These are phyloP conservation scores for Tulasnella sp. DNA, from an alignment of 768 basidiomycete species.

Conservation along the genomic window DNA sequence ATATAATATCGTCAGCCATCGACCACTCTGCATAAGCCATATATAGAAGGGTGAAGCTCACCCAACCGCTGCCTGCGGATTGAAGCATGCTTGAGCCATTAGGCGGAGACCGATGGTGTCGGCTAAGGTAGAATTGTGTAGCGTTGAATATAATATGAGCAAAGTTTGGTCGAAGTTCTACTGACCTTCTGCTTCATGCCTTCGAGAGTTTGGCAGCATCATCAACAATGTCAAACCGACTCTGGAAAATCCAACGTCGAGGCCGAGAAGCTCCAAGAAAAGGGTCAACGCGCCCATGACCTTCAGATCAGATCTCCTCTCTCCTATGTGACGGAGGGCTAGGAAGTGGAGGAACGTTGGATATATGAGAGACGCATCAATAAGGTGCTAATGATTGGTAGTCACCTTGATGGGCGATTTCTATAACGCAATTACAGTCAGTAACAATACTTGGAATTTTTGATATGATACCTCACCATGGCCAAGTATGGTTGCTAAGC, in stretches of 20 bases:
- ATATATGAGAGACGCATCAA: background rate
- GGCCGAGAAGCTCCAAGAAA: conserved; percentile 41
- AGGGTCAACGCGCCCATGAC: conserved; percentile 35
- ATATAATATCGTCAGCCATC: no score
- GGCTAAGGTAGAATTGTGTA: conserved; percentile 39
- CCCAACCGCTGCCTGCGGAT: conserved; percentile 68
- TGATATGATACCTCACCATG: conserved; percentile 47
- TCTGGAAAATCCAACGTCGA: conserved; percentile 31
- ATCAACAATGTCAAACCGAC: conserved; percentile 39
- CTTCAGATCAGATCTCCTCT: conserved; percentile 35
- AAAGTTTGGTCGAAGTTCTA: background rate
- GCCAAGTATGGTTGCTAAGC: conserved; percentile 71
- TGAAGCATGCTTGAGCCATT: conserved; percentile 75
- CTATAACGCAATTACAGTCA: conserved; percentile 30
- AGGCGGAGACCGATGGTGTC: conserved; percentile 77
- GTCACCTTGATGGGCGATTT: conserved; percentile 65
- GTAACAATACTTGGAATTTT: background rate
- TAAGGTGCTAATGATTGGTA: background rate
- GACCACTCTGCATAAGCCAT: no score
- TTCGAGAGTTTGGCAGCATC: conserved; percentile 71
- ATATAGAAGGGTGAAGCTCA: no score
- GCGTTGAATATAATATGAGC: no score
- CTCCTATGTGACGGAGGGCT: conserved; percentile 50
- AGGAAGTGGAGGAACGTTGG: conserved; percentile 28
- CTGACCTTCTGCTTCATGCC: conserved; percentile 68